Evolutionary conservation across 1,284 basidiomycete genomes (phyloP).

Genomic region (Cutaneotrichosporon sp.): DNA sequence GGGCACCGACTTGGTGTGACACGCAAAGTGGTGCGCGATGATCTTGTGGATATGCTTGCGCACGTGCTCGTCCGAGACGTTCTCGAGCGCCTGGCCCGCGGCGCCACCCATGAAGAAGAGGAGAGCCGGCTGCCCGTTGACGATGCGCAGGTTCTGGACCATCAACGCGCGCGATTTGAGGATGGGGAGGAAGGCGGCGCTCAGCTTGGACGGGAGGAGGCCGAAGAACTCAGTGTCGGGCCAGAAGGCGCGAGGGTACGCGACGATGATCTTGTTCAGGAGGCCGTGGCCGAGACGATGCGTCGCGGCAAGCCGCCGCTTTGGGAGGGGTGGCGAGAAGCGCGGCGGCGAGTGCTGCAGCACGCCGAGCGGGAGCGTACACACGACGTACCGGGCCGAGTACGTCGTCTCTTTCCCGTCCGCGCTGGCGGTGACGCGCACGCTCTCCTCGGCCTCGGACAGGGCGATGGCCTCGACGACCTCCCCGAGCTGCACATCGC

Average conservation of each 20-base stretch:
- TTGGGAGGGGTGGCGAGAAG: background rate
- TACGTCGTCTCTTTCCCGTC: background rate
- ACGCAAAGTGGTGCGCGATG: slow-evolving; percentile 1
- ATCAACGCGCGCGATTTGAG: background rate
- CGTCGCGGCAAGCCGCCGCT: background rate
- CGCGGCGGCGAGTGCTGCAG: background rate
- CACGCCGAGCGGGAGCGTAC: background rate
- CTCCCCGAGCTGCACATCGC: background rate
- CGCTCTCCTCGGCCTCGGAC: slow-evolving; percentile 1
- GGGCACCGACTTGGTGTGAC: background rate
- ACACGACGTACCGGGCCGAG: background rate
- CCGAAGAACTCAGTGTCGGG: slow-evolving; percentile 3
- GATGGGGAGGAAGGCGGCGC: background rate
- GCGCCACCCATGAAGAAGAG: slow-evolving; percentile 7
- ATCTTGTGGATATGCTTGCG: slow-evolving; percentile 6
- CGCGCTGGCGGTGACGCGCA: background rate
- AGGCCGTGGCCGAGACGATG: background rate
- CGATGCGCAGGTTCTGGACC: background rate
- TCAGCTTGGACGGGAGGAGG: background rate
- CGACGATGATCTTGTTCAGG: slow-evolving; percentile 3
- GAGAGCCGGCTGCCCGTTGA: background rate
- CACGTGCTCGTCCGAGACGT: slow-evolving; percentile 1
- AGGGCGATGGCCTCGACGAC: slow-evolving; percentile 2
- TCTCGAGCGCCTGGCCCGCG: background rate
- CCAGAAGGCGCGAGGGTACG: background rate